Conservation (phyloP, 768 basidiomycete species). For the Termitomyces sp. region DNA sequence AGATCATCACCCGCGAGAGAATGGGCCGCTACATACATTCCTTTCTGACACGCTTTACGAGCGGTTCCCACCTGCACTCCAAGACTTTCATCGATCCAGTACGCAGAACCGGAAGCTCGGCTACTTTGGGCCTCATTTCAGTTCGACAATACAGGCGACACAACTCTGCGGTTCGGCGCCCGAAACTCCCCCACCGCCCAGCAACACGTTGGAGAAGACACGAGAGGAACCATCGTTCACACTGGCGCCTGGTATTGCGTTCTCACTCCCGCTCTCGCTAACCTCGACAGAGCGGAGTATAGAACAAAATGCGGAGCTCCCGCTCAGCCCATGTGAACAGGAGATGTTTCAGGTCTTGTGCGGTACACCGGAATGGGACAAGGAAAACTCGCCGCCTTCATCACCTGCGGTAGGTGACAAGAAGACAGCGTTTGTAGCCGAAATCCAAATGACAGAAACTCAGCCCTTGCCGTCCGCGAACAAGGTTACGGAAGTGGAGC, state of each 20-base stretch:
- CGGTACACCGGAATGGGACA: slow-evolving; percentile 51
- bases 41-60: slow-evolving; percentile 57
- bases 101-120: slow-evolving; percentile 41
- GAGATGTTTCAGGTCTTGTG: slow-evolving; percentile 67
- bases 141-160: slow-evolving; percentile 40
- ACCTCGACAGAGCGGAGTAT: slow-evolving; percentile 4
- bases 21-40: slow-evolving; percentile 44
- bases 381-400: slow-evolving; percentile 20
- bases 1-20: slow-evolving; percentile 35
- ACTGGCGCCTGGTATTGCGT: background rate
- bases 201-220: slow-evolving; percentile 11
- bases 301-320: slow-evolving; percentile 28
- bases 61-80: slow-evolving; percentile 56
- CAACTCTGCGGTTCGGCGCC: slow-evolving; percentile 18
- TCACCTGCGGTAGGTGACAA: slow-evolving; percentile 10
- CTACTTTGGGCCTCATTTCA: slow-evolving; percentile 64
- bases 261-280: slow-evolving; percentile 9
- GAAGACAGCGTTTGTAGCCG: slow-evolving; percentile 1
- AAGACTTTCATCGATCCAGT: slow-evolving; percentile 49
- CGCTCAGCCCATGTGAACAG: slow-evolving; percentile 65
- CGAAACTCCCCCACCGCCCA: background rate
- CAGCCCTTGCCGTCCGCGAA: background rate
- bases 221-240: background rate
- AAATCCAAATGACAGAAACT: background rate
- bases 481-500: background rate